Percentiles rank a stretch among this genome's conserved stretches.
Evolutionary conservation across 2,329 filamentous ascomycete species (phyloP).

Genomic region (Alternaria sp.): DNA sequence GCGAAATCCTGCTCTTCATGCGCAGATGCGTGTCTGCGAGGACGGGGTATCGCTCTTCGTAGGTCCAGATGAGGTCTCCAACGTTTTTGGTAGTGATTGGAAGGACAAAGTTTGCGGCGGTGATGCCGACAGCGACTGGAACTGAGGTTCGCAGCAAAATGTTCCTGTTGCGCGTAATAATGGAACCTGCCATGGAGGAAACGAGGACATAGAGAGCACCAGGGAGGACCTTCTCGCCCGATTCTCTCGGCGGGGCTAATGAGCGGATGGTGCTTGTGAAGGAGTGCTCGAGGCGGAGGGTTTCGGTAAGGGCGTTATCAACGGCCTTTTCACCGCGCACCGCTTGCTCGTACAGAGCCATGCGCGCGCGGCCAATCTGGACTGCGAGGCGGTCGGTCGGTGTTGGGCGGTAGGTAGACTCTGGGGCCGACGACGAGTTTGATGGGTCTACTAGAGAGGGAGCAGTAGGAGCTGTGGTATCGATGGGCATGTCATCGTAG

Average conservation of each 20-base stretch:
- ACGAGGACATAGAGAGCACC: constrained; percentile 92
- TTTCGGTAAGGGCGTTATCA: constrained; percentile 81
- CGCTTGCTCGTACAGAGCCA: constrained; percentile 81
- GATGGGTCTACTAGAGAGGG: constrained; percentile 44
- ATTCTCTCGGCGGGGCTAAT: constrained; percentile 84
- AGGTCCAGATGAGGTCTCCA: constrained; percentile 85
- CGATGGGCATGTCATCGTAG: constrained; percentile 70
- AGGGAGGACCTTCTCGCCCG: constrained; percentile 87
- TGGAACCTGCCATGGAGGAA: constrained; percentile 92
- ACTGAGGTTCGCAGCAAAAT: constrained; percentile 79
- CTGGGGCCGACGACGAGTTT: constrained; percentile 39
- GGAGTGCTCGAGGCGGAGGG: constrained; percentile 84
- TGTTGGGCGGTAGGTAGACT: constrained; percentile 63
- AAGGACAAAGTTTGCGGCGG: constrained; percentile 82
- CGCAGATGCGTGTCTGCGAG: constrained; percentile 82
- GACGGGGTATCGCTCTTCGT: constrained; percentile 87
- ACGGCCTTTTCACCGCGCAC: constrained; percentile 79
- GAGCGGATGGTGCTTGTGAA: constrained; percentile 90
- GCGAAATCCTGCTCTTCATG: constrained; percentile 72
- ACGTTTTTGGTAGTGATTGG: constrained; percentile 92
- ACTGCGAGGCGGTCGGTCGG: constrained; percentile 88
- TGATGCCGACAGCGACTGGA: constrained; percentile 81
- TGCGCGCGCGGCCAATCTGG: constrained; percentile 80
- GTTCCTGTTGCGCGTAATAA: constrained; percentile 86
- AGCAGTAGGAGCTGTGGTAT: constrained; percentile 50